Evolutionary conservation across 1,139 yeast genomes (phyloP).

Genomic region (Hemisphaericaspora subhashii): DNA sequence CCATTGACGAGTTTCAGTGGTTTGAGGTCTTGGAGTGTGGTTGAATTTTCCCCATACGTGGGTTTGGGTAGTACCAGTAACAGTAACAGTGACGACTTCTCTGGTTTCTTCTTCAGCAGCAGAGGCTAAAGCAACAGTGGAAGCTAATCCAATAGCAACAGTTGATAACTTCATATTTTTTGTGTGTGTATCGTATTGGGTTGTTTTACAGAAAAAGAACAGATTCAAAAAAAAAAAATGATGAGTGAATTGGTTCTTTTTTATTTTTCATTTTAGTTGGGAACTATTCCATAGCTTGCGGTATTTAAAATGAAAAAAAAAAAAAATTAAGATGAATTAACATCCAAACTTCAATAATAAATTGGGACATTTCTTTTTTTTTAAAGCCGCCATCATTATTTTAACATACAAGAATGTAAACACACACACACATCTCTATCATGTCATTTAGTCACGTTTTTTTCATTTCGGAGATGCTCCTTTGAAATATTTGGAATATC

Average conservation of each 20-base stretch:
- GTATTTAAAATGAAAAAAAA: not conserved
- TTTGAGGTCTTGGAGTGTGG: conserved; percentile 35
- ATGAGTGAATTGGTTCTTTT: not conserved
- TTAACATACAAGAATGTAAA: no score
- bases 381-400: no score
- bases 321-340: not conserved
- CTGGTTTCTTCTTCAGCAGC: conserved; percentile 18
- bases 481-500: no score
- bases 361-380: not conserved
- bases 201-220: not conserved
- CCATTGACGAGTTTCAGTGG: conserved; percentile 15
- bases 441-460: not conserved
- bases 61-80: conserved; percentile 18
- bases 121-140: conserved; percentile 21
- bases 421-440: conserved; percentile 1
- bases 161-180: conserved; percentile 25
- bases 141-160: conserved; percentile 21
- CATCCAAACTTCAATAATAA: conserved; percentile 3
- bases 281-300: not conserved
- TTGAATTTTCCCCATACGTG: conserved; percentile 41
- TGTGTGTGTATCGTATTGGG: not conserved
- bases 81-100: conserved; percentile 18
- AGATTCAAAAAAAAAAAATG: not conserved
- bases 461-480: no score
- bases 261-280: not conserved